phyloP scores from a whole-genome alignment of 1,139 yeast species.

The Candida tropicalis region DNA sequence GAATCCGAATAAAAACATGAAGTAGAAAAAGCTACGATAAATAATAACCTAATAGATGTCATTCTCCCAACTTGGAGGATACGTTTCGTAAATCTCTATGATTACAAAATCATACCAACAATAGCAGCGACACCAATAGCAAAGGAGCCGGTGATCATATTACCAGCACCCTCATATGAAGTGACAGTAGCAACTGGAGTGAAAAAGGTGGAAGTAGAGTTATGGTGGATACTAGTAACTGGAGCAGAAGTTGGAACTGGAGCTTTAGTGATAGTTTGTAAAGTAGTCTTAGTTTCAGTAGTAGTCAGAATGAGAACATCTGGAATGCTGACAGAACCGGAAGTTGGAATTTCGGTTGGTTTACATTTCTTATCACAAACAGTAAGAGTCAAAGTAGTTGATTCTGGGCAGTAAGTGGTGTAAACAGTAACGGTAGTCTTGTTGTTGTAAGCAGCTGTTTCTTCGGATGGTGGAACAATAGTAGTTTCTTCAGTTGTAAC shows the following conservation, averaged over 20 bases:
- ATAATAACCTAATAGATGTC: too few species aligned
- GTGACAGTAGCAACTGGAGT: conserved; percentile 8
- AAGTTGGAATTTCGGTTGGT: conserved; percentile 6
- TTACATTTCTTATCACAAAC: conserved; percentile 12
- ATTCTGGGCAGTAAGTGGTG: conserved; percentile 14
- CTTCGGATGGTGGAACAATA: background rate
- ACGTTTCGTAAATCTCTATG: conserved; percentile 2
- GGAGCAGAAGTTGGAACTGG: background rate
- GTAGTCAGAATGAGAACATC: background rate
- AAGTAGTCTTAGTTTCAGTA: background rate
- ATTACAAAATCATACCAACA: conserved; percentile 9
- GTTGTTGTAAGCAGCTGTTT: background rate
- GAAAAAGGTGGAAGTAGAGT: conserved; percentile 5
- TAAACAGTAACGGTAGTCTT: conserved; percentile 10
- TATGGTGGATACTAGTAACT: background rate
- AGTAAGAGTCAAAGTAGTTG: conserved; percentile 15
- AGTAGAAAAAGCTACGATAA: background rate
- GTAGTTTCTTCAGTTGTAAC: too few species aligned
- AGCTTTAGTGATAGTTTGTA: background rate
- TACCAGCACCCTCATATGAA: conserved; percentile 10
- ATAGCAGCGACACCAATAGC: conserved; percentile 10
- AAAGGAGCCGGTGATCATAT: conserved; percentile 7
- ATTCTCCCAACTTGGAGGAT: too few species aligned
- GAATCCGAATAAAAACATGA: background rate
- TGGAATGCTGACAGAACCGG: conserved; percentile 5